These are phyloP conservation scores for Delphinella strobiligena DNA, from an alignment of 2,329 filamentous ascomycete species.

Conservation along the genomic window DNA sequence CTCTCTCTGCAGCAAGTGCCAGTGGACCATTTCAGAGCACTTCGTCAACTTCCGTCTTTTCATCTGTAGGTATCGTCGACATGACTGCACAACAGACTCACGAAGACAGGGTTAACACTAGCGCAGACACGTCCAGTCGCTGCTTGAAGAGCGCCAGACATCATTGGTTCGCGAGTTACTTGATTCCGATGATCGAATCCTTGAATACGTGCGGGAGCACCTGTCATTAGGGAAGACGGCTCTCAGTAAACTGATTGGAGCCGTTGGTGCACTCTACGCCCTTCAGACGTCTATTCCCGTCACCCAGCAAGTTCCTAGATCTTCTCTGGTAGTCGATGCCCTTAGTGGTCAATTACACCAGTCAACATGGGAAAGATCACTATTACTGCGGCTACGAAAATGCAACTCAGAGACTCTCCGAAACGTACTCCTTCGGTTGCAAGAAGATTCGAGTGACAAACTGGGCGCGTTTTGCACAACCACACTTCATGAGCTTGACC, in stretches of 20 bases:
- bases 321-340: conserved; percentile 48
- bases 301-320: conserved; percentile 24
- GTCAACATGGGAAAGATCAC: conserved; percentile 39
- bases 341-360: conserved; percentile 44
- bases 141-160: conserved; percentile 21
- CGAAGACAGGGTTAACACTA: not conserved
- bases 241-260: conserved; percentile 27
- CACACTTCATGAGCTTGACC: conserved; percentile 12
- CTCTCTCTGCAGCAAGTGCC: conserved; percentile 33
- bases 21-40: conserved; percentile 51
- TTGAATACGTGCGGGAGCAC: conserved; percentile 27
- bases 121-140: conserved; percentile 20
- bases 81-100: not conserved
- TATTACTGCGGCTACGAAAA: conserved; percentile 48
- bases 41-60: conserved; percentile 60
- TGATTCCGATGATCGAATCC: conserved; percentile 46
- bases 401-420: conserved; percentile 43
- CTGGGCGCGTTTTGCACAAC: conserved; percentile 22
- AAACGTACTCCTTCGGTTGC: conserved; percentile 24
- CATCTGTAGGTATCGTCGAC: conserved; percentile 1
- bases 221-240: conserved; percentile 16
- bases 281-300: conserved; percentile 28
- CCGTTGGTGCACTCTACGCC: conserved; percentile 21
- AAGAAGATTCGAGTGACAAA: not conserved
- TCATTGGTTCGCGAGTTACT: conserved; percentile 43